A percentile compares a stretch with the other conserved stretches of the same genome.
phyloP scores from a whole-genome alignment of 2,329 filamentous ascomycete species.

The Penicillium palitans region DNA sequence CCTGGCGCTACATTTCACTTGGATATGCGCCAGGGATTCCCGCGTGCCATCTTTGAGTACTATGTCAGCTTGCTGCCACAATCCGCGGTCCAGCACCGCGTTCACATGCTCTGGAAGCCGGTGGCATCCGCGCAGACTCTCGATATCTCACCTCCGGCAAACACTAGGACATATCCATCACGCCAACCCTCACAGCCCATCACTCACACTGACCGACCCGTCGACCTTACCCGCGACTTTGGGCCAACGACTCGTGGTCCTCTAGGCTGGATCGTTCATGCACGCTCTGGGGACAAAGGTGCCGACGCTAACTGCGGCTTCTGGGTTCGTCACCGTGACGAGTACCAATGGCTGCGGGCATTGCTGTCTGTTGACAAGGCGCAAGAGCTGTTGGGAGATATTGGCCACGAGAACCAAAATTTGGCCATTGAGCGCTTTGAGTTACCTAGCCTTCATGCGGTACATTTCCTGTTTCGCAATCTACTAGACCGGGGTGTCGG shows the following conservation, averaged over 20 bases:
- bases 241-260: conserved; percentile 29
- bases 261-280: conserved; percentile 39
- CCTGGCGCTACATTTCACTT: conserved; percentile 39
- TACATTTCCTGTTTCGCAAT: conserved; percentile 44
- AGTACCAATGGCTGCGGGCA: conserved; percentile 46
- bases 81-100: conserved; percentile 24
- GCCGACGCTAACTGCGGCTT: conserved; percentile 50
- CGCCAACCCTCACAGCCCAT: conserved; percentile 25
- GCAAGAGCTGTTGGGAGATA: conserved; percentile 22
- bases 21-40: conserved; percentile 36
- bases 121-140: conserved; percentile 22
- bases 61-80: conserved; percentile 32
- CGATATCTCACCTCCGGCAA: conserved; percentile 22
- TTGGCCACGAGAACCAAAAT: conserved; percentile 4
- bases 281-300: conserved; percentile 47
- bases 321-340: conserved; percentile 45
- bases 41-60: conserved; percentile 37
- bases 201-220: conserved; percentile 9
- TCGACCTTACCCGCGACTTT: conserved; percentile 23
- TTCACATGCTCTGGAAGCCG: conserved; percentile 31
- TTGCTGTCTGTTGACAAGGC: conserved; percentile 22
- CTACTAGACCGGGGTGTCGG: conserved; percentile 40
- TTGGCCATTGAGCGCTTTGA: conserved; percentile 49
- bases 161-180: conserved; percentile 24
- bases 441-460: conserved; percentile 44